Percentiles rank a stretch among this genome's conserved stretches.
These are phyloP conservation scores for Brachypodium distachyon DNA, from an alignment of 202 grass and related monocot genomes.

Conservation along the genomic window DNA sequence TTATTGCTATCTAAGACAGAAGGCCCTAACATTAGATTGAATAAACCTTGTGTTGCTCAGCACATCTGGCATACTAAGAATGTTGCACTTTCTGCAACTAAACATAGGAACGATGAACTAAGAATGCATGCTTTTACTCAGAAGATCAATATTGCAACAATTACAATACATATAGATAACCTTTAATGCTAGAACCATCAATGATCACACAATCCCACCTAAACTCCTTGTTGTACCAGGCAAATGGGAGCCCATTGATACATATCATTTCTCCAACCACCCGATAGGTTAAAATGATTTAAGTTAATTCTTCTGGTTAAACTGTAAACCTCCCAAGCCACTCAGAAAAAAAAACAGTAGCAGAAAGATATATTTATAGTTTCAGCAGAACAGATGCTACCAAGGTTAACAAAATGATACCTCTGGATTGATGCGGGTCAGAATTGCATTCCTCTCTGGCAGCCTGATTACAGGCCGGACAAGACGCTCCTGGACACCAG, in stretches of 20 bases:
- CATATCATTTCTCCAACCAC: neutral
- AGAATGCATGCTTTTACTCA: neutral
- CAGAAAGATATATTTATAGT: neutral
- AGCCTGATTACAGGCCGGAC: constrained; percentile 77
- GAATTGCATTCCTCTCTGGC: constrained; percentile 72
- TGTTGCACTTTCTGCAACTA: neutral
- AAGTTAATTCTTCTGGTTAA: neutral
- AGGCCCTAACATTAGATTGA: neutral
- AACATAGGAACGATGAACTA: neutral
- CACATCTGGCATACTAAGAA: neutral
- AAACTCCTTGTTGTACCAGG: neutral
- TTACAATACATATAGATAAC: neutral
- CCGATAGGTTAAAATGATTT: neutral
- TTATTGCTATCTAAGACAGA: neutral
- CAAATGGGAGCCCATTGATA: neutral
- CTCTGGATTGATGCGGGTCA: constrained; percentile 96
- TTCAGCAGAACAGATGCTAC: neutral
- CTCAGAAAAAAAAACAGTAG: neutral
- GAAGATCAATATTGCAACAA: neutral
- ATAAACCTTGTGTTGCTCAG: neutral
- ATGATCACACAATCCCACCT: neutral
- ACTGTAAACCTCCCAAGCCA: neutral
- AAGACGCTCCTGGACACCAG: constrained; percentile 46
- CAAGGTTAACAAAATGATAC: constrained; percentile 26
- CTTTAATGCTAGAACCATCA: neutral